Percentiles rank a stretch among this genome's conserved stretches.
Conservation (phyloP, 164 flowering plant species). For the Tetrastigma voinierianum region DNA sequence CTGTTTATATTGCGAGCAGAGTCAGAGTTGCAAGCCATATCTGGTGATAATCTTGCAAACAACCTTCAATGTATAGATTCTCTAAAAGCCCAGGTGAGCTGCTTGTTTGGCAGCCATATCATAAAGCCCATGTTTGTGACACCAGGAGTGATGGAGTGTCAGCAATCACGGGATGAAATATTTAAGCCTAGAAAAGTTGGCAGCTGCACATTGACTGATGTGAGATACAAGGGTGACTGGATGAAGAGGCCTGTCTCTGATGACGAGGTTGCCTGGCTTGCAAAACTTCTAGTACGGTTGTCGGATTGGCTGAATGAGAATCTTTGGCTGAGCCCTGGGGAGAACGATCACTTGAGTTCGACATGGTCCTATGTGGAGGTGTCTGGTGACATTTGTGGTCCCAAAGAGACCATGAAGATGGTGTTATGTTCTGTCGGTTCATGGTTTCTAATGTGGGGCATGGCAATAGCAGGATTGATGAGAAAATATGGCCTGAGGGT, state of each 20-base stretch:
- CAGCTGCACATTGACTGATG: conserved; percentile 29
- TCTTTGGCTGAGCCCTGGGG: conserved; percentile 52
- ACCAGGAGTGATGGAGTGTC: conserved; percentile 21
- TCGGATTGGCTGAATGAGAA: conserved; percentile 63
- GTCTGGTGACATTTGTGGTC: conserved; percentile 39
- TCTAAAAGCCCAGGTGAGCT: conserved; percentile 43
- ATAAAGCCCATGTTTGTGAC: conserved; percentile 21
- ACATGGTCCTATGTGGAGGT: conserved; percentile 47
- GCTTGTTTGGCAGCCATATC: conserved; percentile 48
- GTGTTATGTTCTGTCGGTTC: conserved; percentile 36
- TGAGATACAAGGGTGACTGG: conserved; percentile 85
- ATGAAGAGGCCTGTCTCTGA: conserved; percentile 79
- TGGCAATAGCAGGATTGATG: conserved; percentile 34
- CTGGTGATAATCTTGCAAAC: conserved; percentile 44
- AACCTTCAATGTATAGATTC: conserved; percentile 52
- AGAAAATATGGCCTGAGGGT: conserved; percentile 58
- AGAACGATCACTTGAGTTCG: conserved; percentile 9
- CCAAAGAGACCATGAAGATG: conserved; percentile 37
- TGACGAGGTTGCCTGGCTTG: conserved; percentile 86
- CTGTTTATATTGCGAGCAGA: conserved; percentile 80
- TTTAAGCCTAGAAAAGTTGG: conserved; percentile 70
- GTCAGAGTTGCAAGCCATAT: conserved; percentile 61
- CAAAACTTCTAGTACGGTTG: conserved; percentile 53
- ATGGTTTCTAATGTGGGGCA: conserved; percentile 38
- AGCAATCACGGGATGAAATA: conserved; percentile 48